These are phyloP conservation scores for Thraustochytrium sp. DNA, from an alignment of 352 stramenopile genomes.

Conservation along the genomic window DNA sequence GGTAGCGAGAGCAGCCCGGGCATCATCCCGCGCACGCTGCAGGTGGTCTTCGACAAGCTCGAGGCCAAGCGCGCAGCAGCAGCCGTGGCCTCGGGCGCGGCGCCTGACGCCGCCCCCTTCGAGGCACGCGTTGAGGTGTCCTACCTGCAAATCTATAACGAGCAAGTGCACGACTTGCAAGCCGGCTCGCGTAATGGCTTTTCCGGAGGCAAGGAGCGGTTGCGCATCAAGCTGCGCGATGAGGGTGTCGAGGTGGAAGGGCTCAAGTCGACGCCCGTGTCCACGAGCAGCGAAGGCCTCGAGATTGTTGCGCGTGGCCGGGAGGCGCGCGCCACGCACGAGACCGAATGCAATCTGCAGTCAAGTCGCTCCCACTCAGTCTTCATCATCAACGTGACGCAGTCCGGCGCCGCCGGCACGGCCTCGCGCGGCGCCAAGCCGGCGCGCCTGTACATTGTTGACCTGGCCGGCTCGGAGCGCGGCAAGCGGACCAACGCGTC, in stretches of 20 bases:
- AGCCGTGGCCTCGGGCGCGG: too few species aligned
- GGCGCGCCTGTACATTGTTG: slow-evolving; percentile 80
- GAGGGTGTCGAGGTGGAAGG: slow-evolving; percentile 78
- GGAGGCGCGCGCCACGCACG: slow-evolving; percentile 69
- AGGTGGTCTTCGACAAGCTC: slow-evolving; percentile 62
- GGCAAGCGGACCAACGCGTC: slow-evolving; percentile 69
- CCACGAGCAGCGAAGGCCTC: slow-evolving; percentile 60
- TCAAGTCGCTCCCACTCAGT: slow-evolving; percentile 82
- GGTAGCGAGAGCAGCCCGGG: slow-evolving; percentile 69
- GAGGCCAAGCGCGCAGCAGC: background rate
- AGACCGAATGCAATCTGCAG: slow-evolving; percentile 78
- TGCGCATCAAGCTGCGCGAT: slow-evolving; percentile 59
- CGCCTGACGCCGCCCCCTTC: background rate
- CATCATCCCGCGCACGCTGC: slow-evolving; percentile 70
- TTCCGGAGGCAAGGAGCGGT: background rate
- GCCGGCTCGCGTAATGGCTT: slow-evolving; percentile 35
- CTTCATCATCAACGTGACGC: slow-evolving; percentile 66
- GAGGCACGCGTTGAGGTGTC: slow-evolving; percentile 61
- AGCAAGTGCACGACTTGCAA: slow-evolving; percentile 93
- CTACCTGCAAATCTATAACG: slow-evolving; percentile 98
- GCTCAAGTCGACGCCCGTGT: slow-evolving; percentile 60
- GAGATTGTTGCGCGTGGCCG: slow-evolving; percentile 64
- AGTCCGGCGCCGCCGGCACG: background rate
- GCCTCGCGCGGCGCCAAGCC: background rate
- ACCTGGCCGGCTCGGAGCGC: slow-evolving; percentile 80